These are phyloP conservation scores for Sugiyamaella novakii DNA, from an alignment of 1,139 yeast genomes.

Conservation along the genomic window DNA sequence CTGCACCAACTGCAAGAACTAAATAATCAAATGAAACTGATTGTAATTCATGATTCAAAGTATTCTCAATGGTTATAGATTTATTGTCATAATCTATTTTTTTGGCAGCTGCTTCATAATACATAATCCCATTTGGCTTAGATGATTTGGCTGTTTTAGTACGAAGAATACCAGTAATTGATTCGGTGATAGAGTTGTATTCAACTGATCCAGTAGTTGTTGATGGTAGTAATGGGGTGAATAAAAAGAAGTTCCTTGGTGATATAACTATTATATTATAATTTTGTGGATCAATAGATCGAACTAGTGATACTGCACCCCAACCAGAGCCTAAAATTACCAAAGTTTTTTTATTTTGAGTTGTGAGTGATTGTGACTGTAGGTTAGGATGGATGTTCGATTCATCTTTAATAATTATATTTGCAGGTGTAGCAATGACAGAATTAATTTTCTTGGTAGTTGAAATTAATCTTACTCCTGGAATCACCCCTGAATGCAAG, in stretches of 20 bases:
- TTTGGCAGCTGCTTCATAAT: conserved; percentile 90
- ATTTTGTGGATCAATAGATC: conserved; percentile 78
- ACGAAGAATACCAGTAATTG: conserved; percentile 73
- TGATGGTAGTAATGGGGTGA: conserved; percentile 91
- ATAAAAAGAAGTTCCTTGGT: conserved; percentile 91
- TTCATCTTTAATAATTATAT: background rate
- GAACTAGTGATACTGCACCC: conserved; percentile 84
- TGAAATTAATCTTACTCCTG: background rate
- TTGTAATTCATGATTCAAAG: conserved; percentile 22
- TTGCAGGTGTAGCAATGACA: background rate
- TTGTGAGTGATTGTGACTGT: too few relatives aligned
- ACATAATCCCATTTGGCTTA: conserved; percentile 57
- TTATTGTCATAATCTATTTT: conserved; percentile 71
- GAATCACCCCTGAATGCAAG: too few relatives aligned
- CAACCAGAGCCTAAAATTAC: conserved; percentile 93
- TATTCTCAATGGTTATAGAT: conserved; percentile 52
- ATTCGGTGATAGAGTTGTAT: conserved; percentile 84
- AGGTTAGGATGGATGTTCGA: too few relatives aligned
- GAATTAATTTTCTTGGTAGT: too few relatives aligned
- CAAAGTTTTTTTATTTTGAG: conserved; percentile 66
- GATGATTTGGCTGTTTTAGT: conserved; percentile 65
- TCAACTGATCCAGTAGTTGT: conserved; percentile 94
- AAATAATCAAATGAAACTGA: conserved; percentile 66
- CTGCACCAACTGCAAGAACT: conserved; percentile 89
- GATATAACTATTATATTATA: conserved; percentile 89